Evolutionary conservation across 2,329 filamentous ascomycete genomes (phyloP).

Genomic region (Trichoderma afroharzianum): DNA sequence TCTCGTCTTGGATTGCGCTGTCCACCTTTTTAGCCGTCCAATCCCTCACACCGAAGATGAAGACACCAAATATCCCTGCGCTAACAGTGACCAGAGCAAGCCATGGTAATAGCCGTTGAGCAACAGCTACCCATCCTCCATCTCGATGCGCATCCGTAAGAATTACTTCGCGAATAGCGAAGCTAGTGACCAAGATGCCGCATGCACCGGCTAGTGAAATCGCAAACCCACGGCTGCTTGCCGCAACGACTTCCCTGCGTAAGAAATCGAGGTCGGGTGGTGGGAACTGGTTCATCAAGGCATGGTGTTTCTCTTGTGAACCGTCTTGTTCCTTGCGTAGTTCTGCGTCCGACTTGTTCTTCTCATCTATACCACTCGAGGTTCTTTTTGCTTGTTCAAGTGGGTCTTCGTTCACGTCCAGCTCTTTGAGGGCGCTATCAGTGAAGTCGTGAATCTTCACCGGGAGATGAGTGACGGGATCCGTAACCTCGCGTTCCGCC

Average conservation of each 20-base stretch:
- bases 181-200: slow-evolving; percentile 29
- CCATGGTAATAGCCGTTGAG: slow-evolving; percentile 25
- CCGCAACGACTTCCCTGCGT: slow-evolving; percentile 30
- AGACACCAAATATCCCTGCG: neutral
- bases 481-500: slow-evolving; percentile 62
- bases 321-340: slow-evolving; percentile 34
- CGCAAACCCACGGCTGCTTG: slow-evolving; percentile 34
- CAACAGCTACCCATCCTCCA: neutral
- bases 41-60: slow-evolving; percentile 42
- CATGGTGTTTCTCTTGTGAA: slow-evolving; percentile 38
- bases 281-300: slow-evolving; percentile 44
- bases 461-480: slow-evolving; percentile 69
- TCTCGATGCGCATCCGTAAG: neutral
- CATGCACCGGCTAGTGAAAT: slow-evolving; percentile 36
- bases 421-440: slow-evolving; percentile 50
- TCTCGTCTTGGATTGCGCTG: slow-evolving; percentile 63
- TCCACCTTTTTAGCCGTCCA: slow-evolving; percentile 62
- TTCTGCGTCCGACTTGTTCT: slow-evolving; percentile 39
- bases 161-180: slow-evolving; percentile 23
- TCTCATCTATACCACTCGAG: slow-evolving; percentile 36
- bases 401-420: slow-evolving; percentile 31
- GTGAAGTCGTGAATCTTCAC: slow-evolving; percentile 67
- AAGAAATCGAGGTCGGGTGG: slow-evolving; percentile 46
- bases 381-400: slow-evolving; percentile 36
- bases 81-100: slow-evolving; percentile 33